Evolutionary conservation across 176 grass and related monocot species (phyloP), one percentile per base, ranked within the genome.

Genomic region (Rhynchospora breviuscula): DNA sequence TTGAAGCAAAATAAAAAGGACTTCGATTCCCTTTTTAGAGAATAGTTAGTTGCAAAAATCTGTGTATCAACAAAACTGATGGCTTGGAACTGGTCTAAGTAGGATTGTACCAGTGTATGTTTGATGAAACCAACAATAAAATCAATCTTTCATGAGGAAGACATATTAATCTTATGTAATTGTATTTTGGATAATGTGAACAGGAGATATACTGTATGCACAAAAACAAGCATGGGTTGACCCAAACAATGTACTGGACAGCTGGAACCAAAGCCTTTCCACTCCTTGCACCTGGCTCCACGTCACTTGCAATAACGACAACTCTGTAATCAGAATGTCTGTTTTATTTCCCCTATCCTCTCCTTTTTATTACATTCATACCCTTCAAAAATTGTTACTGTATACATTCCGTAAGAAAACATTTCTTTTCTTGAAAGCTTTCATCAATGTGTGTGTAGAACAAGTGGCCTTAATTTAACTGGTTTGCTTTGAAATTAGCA

Each of bases 161-260:
- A 52, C 7, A 52, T 52, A 29, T 29, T 29, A 52, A 52, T 11
- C 49, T 52, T 52, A 52, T 52, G 11, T 11, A 11, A 52, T 10
- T 10, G 49, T 11, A 58, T 53, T 1, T 17, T 18, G 15, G 47
- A 23, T 33, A 40, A 84, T 56, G 10, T 45, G 59, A 43, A 61
- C 69, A 78, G 83, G 70, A 29, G 83, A 85, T 85, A 76, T 76
- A n/a, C 67, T 85, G n/a, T 77, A 85, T 63, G 72, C 44, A 18
- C 67, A 85, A 85, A 76, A 85, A 51, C 5, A 76, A 85, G 65
- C 66, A 76, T 74, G 83, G 70, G 63, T 0, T 29, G 83, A 85
- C 45, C 83, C 65, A 75, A 35, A 33, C 45, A 85, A 85, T 63
- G 69, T 85, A 63, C 56, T 85, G 9, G 29, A 47, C 40, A 85